phyloP scores from a whole-genome alignment of 306 rosid genomes.

The Cajanus cajan region DNA sequence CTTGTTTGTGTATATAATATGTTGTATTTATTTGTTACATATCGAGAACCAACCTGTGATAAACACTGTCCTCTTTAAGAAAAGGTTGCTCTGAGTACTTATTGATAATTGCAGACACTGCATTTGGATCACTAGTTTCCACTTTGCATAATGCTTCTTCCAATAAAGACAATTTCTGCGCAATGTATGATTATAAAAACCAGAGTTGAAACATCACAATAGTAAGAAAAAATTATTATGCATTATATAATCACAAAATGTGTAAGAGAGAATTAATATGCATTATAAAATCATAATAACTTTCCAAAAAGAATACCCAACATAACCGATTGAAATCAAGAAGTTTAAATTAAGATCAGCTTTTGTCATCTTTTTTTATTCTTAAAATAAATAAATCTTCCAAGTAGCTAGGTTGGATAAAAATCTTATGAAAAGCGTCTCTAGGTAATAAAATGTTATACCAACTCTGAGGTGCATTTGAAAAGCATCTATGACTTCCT shows the following conservation, averaged over 20 bases:
- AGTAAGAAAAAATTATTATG: neutral
- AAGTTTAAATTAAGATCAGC: neutral
- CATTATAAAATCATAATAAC: slow-evolving; percentile 10
- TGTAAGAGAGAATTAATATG: neutral
- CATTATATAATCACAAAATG: slow-evolving; percentile 3
- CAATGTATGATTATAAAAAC: slow-evolving; percentile 32
- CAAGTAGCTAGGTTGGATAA: slow-evolving; percentile 6
- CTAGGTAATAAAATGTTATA: neutral
- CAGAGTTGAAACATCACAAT: slow-evolving; percentile 9
- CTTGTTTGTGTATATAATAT: neutral
- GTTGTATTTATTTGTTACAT: neutral
- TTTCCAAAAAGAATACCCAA: slow-evolving; percentile 11
- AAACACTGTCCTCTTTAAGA: slow-evolving; percentile 61
- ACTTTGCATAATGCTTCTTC: slow-evolving; percentile 72
- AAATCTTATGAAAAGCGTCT: neutral
- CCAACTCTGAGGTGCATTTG: slow-evolving; percentile 4
- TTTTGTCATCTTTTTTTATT: neutral
- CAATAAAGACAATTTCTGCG: slow-evolving; percentile 60
- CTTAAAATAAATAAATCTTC: neutral
- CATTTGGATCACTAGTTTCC: slow-evolving; percentile 53
- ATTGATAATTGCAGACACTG: slow-evolving; percentile 57
- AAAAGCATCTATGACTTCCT: slow-evolving; percentile 12
- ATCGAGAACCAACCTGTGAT: slow-evolving; percentile 69
- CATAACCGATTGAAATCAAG: neutral
- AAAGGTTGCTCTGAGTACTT: slow-evolving; percentile 53